A percentile compares a stretch with the other conserved stretches of the same genome.
phyloP scores from a whole-genome alignment of 225 moss, liverwort and hornwort species.

The Pleurozium schreberi region DNA sequence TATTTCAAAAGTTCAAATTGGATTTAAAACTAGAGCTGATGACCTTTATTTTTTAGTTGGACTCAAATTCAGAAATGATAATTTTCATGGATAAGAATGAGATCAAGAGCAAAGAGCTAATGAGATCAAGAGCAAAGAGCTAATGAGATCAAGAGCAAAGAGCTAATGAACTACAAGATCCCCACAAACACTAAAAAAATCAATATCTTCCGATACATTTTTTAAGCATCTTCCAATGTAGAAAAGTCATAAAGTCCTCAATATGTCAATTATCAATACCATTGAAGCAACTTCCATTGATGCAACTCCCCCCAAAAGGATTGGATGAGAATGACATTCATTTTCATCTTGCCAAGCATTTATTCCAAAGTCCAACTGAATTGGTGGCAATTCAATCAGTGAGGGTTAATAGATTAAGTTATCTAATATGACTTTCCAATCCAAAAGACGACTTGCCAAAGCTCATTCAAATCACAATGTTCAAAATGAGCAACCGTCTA shows the following conservation, averaged over 20 bases:
- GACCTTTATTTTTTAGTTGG: background rate
- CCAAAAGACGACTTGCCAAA: background rate
- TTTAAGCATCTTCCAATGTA: background rate
- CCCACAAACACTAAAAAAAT: too few relatives aligned
- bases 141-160: background rate
- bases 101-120: background rate
- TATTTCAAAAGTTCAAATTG: background rate
- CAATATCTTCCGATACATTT: background rate
- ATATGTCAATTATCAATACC: background rate
- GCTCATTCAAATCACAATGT: background rate
- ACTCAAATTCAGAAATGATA: background rate
- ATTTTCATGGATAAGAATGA: background rate
- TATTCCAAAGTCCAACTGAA: background rate
- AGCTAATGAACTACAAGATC: rapidly evolving
- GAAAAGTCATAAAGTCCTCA: background rate
- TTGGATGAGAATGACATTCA: background rate
- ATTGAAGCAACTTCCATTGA: background rate
- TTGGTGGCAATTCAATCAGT: background rate
- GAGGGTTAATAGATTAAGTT: background rate
- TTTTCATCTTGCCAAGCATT: background rate
- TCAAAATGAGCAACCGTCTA: background rate
- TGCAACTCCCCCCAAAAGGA: background rate
- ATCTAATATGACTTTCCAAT: background rate
- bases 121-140: background rate
- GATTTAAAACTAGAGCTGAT: background rate